Percentiles rank a stretch among this genome's conserved stretches.
phyloP scores from a whole-genome alignment of 805 yeast species.

The Cyberlindnera sargentensis region DNA sequence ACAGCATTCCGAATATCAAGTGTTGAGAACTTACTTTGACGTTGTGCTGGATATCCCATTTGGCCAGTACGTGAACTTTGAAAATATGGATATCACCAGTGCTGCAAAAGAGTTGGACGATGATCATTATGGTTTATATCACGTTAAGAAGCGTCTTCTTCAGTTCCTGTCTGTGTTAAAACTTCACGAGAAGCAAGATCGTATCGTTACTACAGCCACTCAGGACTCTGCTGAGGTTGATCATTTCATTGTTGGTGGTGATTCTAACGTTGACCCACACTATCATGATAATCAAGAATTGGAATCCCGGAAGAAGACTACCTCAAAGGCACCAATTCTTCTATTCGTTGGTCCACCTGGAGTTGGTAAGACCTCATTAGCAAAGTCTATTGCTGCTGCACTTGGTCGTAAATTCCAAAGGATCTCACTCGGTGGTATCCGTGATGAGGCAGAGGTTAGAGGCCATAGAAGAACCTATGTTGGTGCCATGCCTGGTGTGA shows the following conservation, averaged over 20 bases:
- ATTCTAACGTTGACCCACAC: slow-evolving; percentile 1
- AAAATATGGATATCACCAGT: slow-evolving; percentile 37
- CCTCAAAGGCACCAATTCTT: slow-evolving; percentile 59
- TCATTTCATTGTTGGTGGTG: slow-evolving; percentile 11
- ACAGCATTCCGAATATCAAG: slow-evolving; percentile 59
- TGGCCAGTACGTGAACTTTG: slow-evolving; percentile 27
- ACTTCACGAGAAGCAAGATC: slow-evolving; percentile 29
- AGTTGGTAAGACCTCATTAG: slow-evolving; percentile 85
- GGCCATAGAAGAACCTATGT: slow-evolving; percentile 90
- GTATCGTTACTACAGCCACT: neutral
- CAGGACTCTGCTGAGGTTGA: slow-evolving; percentile 9
- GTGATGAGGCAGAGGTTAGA: slow-evolving; percentile 82
- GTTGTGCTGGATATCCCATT: slow-evolving; percentile 60
- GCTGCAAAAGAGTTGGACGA: slow-evolving; percentile 55
- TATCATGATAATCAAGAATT: slow-evolving; percentile 2
- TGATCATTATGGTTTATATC: slow-evolving; percentile 75
- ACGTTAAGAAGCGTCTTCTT: slow-evolving; percentile 66
- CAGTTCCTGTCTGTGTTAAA: slow-evolving; percentile 78
- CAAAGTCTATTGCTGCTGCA: slow-evolving; percentile 71
- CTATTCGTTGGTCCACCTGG: slow-evolving; percentile 91
- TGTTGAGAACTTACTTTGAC: slow-evolving; percentile 56
- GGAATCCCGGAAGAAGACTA: slow-evolving; percentile 5
- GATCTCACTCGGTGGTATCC: slow-evolving; percentile 79
- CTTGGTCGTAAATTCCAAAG: slow-evolving; percentile 72
- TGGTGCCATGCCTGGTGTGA: slow-evolving; percentile 86